Evolutionary conservation across 331 rosid species (phyloP).

Genomic region (Spiraea crenata): DNA sequence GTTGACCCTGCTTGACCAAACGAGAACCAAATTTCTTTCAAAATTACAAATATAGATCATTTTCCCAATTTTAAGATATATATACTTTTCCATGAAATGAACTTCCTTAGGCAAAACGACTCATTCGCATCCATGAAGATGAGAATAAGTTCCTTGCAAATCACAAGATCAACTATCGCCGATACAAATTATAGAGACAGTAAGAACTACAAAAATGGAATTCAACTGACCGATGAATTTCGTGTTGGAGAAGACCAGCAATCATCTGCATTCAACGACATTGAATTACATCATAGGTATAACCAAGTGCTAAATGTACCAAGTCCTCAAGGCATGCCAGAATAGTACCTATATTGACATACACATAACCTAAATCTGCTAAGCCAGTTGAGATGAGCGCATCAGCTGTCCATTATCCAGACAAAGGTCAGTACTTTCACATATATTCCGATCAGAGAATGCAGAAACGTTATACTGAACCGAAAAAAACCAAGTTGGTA

Average conservation of each 20-base stretch:
- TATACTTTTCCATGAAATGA: not conserved
- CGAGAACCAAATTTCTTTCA: constrained; percentile 24
- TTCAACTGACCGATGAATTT: constrained; percentile 56
- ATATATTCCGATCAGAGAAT: not conserved
- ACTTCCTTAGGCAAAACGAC: not conserved
- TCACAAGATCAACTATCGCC: not conserved
- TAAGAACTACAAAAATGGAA: constrained; percentile 17
- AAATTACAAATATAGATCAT: constrained; percentile 12
- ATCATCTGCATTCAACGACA: constrained; percentile 67
- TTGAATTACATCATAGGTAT: constrained; percentile 15
- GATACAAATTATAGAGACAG: not conserved
- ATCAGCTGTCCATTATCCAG: constrained; percentile 68
- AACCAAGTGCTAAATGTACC: constrained; percentile 10
- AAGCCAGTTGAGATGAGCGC: constrained; percentile 82
- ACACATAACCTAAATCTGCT: constrained; percentile 83
- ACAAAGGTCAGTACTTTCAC: constrained; percentile 21
- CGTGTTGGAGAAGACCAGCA: constrained; percentile 70
- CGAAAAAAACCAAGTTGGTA: not conserved
- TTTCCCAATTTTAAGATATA: not conserved
- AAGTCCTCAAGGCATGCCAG: constrained; percentile 11
- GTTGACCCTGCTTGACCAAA: constrained; percentile 56
- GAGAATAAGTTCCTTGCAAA: constrained; percentile 5
- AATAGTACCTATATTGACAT: constrained; percentile 77
- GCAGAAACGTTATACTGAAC: constrained; percentile 5
- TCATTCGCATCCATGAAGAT: not conserved